Evolutionary conservation across 306 rosid species (phyloP), one percentile per base, ranked within the genome.

Genomic region (Gynostemma pentaphyllum): DNA sequence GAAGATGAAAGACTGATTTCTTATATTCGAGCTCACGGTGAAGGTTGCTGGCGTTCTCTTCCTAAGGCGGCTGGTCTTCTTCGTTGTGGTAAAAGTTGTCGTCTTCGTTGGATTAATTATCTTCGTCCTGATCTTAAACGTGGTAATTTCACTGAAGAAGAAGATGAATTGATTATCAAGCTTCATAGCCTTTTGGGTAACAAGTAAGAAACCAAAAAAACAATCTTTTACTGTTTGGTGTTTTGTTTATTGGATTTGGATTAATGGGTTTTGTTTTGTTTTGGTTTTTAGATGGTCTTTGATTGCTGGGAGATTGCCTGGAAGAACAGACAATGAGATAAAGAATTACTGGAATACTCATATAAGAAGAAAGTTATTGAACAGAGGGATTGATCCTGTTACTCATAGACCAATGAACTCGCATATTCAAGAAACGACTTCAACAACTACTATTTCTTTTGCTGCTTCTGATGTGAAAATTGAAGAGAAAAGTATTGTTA

Each of bases 291-390:
- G 96, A 70, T 92, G 98, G 98, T 88, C 96, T 46, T 69, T 92
- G 46, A 92, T 92, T n/a, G 98, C 98, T 1, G 96, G 96, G 14
- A 83, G 96, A 74, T 80, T 92, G 27, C 95, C 96, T 0, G 98
- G 98, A 13, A 77, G 98, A 83, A 92, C 98, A 19, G 96, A 92
- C 68, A 92, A 92, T 70, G 98, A 92, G 81, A 92, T 92, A 44
- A 92, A 92, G 84, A 92, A 92, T 24, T 92, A 92, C 46, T 92
- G 98, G 98, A 92, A 92, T 54, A 92, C 98, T 23, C 98, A 92
- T 55, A 92, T 92, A 63, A 80, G 98, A 70, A 85, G 98, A 74
- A 92, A 92, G 81, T 96, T 92, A 16, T 22, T 92, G 75, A 92
- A 75, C 75, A 84, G 96, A 74, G 98, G 98, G 61, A 86, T 92